Percentiles rank a stretch among this genome's conserved stretches.
Conservation (phyloP, 1,139 yeast genomes). For the Pneumocystis wakefieldiae region DNA sequence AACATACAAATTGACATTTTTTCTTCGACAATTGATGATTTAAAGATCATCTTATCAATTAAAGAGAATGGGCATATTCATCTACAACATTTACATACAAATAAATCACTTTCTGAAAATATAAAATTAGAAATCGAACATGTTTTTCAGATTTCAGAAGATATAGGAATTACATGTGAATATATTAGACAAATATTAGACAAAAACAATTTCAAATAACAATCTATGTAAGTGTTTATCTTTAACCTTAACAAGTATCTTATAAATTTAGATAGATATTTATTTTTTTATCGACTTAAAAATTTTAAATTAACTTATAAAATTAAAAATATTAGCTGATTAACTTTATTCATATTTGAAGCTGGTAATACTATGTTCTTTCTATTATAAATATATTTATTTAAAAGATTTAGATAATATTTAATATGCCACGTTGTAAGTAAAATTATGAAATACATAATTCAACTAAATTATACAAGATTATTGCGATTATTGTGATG, state of each 20-base stretch:
- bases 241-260: too few relatives aligned
- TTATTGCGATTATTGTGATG: constrained; percentile 77
- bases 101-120: background rate
- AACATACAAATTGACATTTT: background rate
- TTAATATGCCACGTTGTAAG: background rate
- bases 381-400: background rate
- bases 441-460: constrained; percentile 2
- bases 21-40: background rate
- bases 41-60: background rate
- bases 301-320: too few relatives aligned
- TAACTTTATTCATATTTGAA: too few relatives aligned
- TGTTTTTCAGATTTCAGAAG: background rate
- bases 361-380: too few relatives aligned
- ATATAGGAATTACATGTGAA: background rate
- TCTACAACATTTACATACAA: background rate
- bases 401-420: background rate
- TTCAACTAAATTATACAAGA: constrained; percentile 23
- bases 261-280: too few relatives aligned
- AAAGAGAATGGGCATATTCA: background rate
- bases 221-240: too few relatives aligned
- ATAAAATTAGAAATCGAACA: background rate
- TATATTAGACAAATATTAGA: background rate
- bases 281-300: too few relatives aligned
- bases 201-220: background rate
- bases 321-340: too few relatives aligned